Conservation (phyloP, 78 protist genomes). For the slime mould (Dictyostelium discoideum) region DNA sequence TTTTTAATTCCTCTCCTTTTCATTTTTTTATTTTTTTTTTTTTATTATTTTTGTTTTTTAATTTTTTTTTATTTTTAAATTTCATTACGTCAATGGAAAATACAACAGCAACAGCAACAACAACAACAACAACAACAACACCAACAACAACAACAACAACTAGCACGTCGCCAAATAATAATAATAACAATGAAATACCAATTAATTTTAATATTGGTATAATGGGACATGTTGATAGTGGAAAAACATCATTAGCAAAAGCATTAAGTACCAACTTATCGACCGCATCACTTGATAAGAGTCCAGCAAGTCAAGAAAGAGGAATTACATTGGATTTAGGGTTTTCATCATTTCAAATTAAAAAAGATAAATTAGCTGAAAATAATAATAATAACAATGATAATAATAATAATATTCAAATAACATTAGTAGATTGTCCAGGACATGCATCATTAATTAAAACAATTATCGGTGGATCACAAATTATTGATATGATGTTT, state of each 20-base stretch:
- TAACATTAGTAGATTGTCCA: constrained; percentile 99
- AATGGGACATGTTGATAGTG: constrained; percentile 98
- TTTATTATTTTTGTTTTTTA: neutral
- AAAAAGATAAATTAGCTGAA: neutral
- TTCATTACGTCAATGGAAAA: neutral
- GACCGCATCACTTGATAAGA: constrained; percentile 97
- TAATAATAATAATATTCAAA: constrained; percentile 78
- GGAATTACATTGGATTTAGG: constrained; percentile 99
- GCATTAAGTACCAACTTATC: constrained; percentile 91
- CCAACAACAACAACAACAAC: neutral
- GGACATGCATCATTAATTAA: constrained; percentile 99
- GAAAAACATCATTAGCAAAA: constrained; percentile 94
- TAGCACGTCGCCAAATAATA: neutral
- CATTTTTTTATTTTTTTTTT: neutral
- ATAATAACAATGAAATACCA: neutral
- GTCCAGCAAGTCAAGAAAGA: constrained; percentile 94
- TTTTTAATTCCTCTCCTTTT: neutral
- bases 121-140: neutral
- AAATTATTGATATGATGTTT: constrained; percentile 97
- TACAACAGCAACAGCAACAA: neutral
- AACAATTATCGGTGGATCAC: constrained; percentile 99
- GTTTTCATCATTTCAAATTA: constrained; percentile 92
- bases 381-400: neutral
- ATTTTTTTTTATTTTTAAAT: neutral
- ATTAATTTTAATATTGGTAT: constrained; percentile 95